A percentile compares a stretch with the other conserved stretches of the same genome.
phyloP scores from a whole-genome alignment of 202 grass and related monocot genomes.

The Tripidium arundinaceum region DNA sequence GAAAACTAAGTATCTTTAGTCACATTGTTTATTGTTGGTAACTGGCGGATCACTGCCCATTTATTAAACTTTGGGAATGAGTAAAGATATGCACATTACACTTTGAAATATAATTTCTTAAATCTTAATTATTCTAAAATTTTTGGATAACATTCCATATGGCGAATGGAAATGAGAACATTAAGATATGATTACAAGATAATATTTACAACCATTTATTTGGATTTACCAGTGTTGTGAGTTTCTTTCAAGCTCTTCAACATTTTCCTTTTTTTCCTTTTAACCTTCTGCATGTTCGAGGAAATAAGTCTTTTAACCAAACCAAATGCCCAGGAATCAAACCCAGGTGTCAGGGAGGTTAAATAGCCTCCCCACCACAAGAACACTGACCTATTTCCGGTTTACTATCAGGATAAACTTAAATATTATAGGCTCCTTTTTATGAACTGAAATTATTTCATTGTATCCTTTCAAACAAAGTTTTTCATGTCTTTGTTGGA shows the following conservation, averaged over 20 bases:
- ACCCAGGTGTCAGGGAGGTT: neutral
- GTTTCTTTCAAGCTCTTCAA: neutral
- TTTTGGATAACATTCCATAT: neutral
- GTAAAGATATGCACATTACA: neutral
- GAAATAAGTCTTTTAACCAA: neutral
- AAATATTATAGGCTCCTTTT: neutral
- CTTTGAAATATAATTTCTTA: neutral
- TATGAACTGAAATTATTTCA: neutral
- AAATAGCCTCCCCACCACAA: neutral
- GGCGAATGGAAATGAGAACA: neutral
- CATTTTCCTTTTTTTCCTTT: neutral
- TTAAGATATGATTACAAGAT: neutral
- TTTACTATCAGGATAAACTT: neutral
- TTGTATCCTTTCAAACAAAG: neutral
- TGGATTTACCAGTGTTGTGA: neutral
- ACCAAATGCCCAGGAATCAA: neutral
- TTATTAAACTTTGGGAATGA: neutral
- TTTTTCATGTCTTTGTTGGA: slow-evolving; percentile 30
- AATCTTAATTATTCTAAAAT: neutral
- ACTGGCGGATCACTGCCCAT: neutral
- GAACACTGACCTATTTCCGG: neutral
- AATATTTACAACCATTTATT: neutral
- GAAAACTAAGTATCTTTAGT: neutral
- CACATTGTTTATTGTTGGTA: neutral
- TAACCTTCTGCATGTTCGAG: neutral